These are phyloP conservation scores for Luzula sylvatica DNA, from an alignment of 176 grass and related monocot species.

Conservation along the genomic window DNA sequence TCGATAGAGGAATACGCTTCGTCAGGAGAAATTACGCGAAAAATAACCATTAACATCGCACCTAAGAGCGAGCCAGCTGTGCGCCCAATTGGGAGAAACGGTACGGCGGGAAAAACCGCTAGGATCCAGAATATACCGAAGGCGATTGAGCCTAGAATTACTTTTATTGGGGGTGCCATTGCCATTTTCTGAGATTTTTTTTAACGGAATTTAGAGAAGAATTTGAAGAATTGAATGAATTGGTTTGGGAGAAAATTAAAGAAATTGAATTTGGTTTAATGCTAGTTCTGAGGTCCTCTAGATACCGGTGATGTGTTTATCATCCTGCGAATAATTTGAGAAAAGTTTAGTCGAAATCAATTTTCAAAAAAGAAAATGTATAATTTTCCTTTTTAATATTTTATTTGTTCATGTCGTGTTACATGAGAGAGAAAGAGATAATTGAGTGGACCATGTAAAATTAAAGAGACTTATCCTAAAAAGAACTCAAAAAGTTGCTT, in stretches of 20 bases:
- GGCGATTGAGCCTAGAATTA: conserved; percentile 73
- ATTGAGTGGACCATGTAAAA: background rate
- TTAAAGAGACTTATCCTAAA: background rate
- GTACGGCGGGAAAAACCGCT: conserved; percentile 87
- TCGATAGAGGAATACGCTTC: conserved; percentile 71
- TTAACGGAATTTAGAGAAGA: background rate
- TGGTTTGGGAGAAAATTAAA: background rate
- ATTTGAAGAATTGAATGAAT: conserved; percentile 3
- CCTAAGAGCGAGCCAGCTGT: conserved; percentile 83
- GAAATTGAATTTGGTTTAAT: too few species aligned
- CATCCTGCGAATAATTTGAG: too few species aligned
- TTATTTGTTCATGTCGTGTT: too few species aligned
- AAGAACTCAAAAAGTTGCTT: background rate
- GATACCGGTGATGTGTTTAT: too few species aligned
- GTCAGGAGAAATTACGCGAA: conserved; percentile 60
- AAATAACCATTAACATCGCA: conserved; percentile 90
- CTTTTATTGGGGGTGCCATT: conserved; percentile 51
- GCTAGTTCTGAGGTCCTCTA: too few species aligned
- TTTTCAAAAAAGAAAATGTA: too few species aligned
- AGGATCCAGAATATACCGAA: conserved; percentile 90
- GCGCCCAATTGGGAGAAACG: conserved; percentile 80
- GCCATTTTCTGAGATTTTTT: conserved; percentile 28
- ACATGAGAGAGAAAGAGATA: background rate
- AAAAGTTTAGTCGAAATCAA: too few species aligned
- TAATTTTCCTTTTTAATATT: too few species aligned